These are phyloP conservation scores for Diospyros kaki DNA, from an alignment of 148 eudicot genomes.

Conservation along the genomic window DNA sequence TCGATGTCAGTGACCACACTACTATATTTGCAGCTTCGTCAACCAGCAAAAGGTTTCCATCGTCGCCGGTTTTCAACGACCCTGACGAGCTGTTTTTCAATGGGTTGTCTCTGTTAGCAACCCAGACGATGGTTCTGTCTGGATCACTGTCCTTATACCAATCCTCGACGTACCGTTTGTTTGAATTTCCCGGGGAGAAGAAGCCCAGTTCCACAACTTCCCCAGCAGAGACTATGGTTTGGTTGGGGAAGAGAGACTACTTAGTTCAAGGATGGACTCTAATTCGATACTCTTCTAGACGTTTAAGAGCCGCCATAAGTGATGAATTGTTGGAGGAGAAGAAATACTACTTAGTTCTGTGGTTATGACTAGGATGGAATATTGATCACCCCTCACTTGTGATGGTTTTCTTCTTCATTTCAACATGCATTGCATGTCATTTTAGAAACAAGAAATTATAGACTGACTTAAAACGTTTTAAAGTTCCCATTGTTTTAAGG, in stretches of 20 bases:
- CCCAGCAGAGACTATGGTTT: conserved; percentile 14
- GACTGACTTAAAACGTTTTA: no score
- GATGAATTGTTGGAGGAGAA: no score
- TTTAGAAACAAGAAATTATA: no score
- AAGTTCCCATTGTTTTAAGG: no score
- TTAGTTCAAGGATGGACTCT: no score
- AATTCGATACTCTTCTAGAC: no score
- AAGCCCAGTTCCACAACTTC: conserved; percentile 21
- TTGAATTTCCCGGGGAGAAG: conserved; percentile 14
- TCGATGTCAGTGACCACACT: not conserved
- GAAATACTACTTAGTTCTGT: no score
- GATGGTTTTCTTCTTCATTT: no score
- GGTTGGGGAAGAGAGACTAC: conserved; percentile 11
- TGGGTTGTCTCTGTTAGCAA: conserved; percentile 15
- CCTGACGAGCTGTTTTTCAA: not conserved
- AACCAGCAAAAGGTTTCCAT: not conserved
- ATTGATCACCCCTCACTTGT: no score
- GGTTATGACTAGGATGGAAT: no score
- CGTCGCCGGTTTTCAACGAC: not conserved
- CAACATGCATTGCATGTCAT: no score
- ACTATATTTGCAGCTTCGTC: not conserved
- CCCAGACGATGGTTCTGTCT: conserved; percentile 12
- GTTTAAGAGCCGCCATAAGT: no score
- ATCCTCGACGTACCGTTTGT: conserved; percentile 3
- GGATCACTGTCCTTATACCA: conserved; percentile 9